phyloP scores from a whole-genome alignment of 1,284 basidiomycete species.

The Irpex sp. region DNA sequence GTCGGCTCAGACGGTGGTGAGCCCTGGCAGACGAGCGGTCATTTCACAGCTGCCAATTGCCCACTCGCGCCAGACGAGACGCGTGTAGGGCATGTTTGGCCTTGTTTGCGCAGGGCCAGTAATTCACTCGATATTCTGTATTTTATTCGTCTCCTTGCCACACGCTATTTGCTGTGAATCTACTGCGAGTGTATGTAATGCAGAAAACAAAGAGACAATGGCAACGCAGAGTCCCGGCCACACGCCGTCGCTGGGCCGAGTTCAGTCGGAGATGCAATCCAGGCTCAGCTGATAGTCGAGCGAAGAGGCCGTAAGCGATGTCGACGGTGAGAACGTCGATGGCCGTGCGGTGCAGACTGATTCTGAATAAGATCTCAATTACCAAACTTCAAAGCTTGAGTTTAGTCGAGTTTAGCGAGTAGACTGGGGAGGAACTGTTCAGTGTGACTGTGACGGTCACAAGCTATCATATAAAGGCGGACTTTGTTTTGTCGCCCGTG shows the following conservation, averaged over 20 bases:
- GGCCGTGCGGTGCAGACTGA: no score
- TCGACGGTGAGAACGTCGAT: not conserved
- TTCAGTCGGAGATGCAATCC: not conserved
- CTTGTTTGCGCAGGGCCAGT: slow-evolving; percentile 1
- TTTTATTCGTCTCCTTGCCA: no score
- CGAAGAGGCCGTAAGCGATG: not conserved
- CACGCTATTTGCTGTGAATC: no score
- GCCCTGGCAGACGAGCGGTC: slow-evolving; percentile 19
- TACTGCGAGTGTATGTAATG: no score
- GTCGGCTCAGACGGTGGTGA: slow-evolving; percentile 21
- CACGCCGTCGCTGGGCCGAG: not conserved
- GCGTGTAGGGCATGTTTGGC: slow-evolving; percentile 6
- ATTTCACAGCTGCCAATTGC: slow-evolving; percentile 15
- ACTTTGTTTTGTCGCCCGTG: slow-evolving; percentile 12
- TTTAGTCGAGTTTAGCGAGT: no score
- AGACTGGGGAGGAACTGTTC: no score
- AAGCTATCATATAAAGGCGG: not conserved
- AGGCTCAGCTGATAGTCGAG: not conserved
- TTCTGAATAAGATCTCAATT: no score
- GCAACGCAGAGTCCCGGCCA: no score
- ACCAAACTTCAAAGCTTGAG: no score
- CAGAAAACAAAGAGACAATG: no score
- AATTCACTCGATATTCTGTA: no score
- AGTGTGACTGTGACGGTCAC: not conserved
- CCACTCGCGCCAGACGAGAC: slow-evolving; percentile 3